Conservation (phyloP, 208 protist species). For the Trypanosoma lewisi region DNA sequence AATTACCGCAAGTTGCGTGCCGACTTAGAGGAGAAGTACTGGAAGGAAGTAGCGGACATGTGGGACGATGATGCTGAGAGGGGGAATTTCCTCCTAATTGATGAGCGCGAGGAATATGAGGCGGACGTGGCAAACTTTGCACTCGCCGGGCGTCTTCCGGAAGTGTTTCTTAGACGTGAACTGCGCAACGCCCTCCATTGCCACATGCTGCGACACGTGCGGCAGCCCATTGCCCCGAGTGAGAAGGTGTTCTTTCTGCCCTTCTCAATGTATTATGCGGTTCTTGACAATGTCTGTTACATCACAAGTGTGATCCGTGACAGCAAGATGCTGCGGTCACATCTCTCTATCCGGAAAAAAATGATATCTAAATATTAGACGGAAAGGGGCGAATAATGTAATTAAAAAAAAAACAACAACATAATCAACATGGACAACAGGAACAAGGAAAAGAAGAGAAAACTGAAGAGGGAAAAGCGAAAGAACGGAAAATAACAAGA, state of each 20-base stretch:
- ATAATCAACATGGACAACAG: background rate
- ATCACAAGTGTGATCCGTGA: conserved; percentile 56
- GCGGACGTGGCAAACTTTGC: conserved; percentile 54
- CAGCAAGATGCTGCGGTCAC: conserved; percentile 38
- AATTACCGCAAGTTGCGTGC: conserved; percentile 56
- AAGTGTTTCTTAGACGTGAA: conserved; percentile 50
- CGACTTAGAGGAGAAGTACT: conserved; percentile 53
- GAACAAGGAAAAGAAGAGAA: background rate
- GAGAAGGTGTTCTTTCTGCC: conserved; percentile 41
- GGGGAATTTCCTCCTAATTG: conserved; percentile 1
- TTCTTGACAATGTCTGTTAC: conserved; percentile 73
- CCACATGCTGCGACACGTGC: background rate
- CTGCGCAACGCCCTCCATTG: conserved; percentile 28
- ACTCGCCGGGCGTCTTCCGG: conserved; percentile 48
- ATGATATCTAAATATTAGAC: conserved; percentile 41
- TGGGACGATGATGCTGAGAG: conserved; percentile 32
- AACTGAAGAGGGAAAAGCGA: background rate
- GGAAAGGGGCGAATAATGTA: too few species aligned
- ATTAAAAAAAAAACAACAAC: too few species aligned
- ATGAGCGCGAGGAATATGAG: conserved; percentile 19
- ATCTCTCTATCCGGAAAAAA: conserved; percentile 32
- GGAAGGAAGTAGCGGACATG: conserved; percentile 30
- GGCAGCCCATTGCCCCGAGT: background rate
- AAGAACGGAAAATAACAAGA: background rate
- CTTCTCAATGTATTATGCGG: conserved; percentile 21